phyloP scores from a whole-genome alignment of 2,329 filamentous ascomycete species.

The Ceratocystis ficicola region DNA sequence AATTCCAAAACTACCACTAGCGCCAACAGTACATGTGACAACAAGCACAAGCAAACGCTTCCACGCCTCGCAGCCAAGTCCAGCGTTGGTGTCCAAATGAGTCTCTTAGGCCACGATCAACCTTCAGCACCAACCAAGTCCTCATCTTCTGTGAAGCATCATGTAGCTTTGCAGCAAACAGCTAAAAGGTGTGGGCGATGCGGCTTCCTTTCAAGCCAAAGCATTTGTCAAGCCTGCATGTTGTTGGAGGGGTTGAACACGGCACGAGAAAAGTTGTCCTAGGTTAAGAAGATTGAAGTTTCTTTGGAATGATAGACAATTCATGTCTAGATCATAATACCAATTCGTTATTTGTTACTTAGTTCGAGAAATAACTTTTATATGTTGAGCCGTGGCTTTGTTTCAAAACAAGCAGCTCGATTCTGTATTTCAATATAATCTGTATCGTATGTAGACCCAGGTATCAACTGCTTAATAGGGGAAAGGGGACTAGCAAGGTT shows the following conservation, averaged over 20 bases:
- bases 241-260: constrained; percentile 87
- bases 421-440: constrained; percentile 23
- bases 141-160: not conserved
- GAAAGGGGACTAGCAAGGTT: constrained; percentile 11
- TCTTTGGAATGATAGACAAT: constrained; percentile 4
- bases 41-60: not conserved
- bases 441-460: constrained; percentile 17
- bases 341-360: too few relatives aligned
- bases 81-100: not conserved
- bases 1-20: not conserved
- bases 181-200: constrained; percentile 77
- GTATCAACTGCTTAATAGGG: constrained; percentile 23
- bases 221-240: constrained; percentile 84
- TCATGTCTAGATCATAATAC: constrained; percentile 13
- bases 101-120: not conserved
- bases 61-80: not conserved
- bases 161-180: constrained; percentile 45
- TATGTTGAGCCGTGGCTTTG: not conserved
- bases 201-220: constrained; percentile 91
- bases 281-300: constrained; percentile 28
- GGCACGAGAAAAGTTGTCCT: constrained; percentile 48
- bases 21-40: not conserved
- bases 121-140: not conserved
- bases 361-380: not conserved
- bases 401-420: not conserved